Evolutionary conservation across 1,139 yeast genomes (phyloP).

Genomic region (Geotrichum aggregatum): DNA sequence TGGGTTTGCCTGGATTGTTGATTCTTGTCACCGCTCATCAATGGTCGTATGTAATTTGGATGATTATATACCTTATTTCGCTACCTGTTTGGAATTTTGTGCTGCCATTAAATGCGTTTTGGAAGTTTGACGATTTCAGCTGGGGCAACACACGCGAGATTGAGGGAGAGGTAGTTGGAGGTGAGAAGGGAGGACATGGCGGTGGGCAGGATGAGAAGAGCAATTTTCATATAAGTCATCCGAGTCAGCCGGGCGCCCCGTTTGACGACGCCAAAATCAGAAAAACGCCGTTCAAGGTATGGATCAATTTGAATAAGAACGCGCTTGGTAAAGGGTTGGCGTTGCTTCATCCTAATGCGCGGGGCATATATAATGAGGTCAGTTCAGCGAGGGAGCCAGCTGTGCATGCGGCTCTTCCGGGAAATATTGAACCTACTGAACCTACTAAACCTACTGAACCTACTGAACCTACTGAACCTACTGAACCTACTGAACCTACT

Average conservation of each 20-base stretch:
- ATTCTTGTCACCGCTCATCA: slow-evolving; percentile 80
- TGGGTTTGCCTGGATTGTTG: slow-evolving; percentile 79
- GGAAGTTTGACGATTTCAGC: slow-evolving; percentile 94
- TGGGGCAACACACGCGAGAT: slow-evolving; percentile 92
- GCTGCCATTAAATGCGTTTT: slow-evolving; percentile 74
- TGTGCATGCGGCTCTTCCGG: no score
- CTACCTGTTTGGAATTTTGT: slow-evolving; percentile 91
- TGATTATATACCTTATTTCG: slow-evolving; percentile 69
- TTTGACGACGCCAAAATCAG: slow-evolving; percentile 15
- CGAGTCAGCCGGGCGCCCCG: neutral
- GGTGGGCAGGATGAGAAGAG: neutral
- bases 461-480: no score
- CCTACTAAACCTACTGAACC: no score
- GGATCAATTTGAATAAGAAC: no score
- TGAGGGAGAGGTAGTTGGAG: slow-evolving; percentile 46
- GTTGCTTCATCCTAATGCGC: no score
- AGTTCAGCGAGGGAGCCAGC: no score
- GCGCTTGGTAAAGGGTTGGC: no score
- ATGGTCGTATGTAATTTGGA: slow-evolving; percentile 67
- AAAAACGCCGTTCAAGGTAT: neutral
- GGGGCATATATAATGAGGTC: no score
- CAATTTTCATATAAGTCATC: neutral
- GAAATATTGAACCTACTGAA: no score
- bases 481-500: no score
- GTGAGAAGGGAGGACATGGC: neutral